Base-by-base conservation (phyloP, 2,329 filamentous ascomycete species). In the Cladosporium phlei region DNA sequence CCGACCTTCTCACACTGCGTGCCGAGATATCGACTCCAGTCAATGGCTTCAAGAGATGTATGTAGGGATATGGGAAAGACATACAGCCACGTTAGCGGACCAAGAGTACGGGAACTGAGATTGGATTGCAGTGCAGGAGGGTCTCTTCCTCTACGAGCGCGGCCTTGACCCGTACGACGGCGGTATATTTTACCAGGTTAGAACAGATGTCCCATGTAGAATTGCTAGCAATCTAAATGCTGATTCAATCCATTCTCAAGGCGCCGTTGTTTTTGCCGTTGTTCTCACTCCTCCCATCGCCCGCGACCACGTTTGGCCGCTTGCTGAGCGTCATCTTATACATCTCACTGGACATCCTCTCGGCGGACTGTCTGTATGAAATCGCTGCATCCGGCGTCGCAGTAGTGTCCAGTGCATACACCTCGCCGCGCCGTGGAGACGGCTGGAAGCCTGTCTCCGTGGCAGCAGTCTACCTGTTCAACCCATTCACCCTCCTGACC, bases 91-190 rank as follows among this genome's bases (percentile, higher is more conserved):
- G 19, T 5, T 24, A 49, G 52, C 51, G 52, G 48, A 51, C 52
- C 14, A 29, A 33, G 11, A 16, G 45, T 35, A 42, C 52, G 59
- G 53, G 50, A 58, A 59, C 60, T 63, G 58, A 62, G 55, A 53
- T 16, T 38, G 47, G 37, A 5, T 25, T 38, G 35, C 58, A 95
- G 88, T 97, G 46, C 91, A 97, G 75, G 93, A 98, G 70, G 93
- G 93, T 16, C 73, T 98, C 48, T 98, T 95, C 62, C 80, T 98
- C 17, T 97, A 97, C 67, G 90, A 87, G 54, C 88, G 94, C 67
- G 94, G 95, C 71, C 87, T 97, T 48, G 96, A 89, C 50, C 93
- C 93, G 1, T 98, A 97, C 71, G 89, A 98, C 66, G 93, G 93
- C 54, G 93, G 93, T 59, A 88, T 85, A 54, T 85, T 79, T 61